Evolutionary conservation across 768 basidiomycete genomes (phyloP).

Genomic region (Zangia roseola): DNA sequence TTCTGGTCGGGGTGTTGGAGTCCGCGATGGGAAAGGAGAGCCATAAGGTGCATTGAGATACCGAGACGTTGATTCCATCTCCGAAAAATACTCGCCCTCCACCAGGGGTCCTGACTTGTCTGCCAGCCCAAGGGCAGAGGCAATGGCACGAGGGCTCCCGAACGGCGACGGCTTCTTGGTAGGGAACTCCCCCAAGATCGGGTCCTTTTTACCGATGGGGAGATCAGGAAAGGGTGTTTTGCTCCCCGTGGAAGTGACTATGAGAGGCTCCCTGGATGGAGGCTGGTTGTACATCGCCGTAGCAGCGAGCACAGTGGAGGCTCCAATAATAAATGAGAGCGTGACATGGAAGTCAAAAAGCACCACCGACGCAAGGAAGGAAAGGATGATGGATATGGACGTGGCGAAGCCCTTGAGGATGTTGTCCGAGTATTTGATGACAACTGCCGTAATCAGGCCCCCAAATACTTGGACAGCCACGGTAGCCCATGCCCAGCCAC

Average conservation of each 20-base stretch:
- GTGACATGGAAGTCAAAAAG: constrained; percentile 92
- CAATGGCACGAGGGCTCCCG: constrained; percentile 49
- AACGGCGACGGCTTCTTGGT: constrained; percentile 48
- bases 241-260: constrained; percentile 33
- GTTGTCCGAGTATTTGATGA: constrained; percentile 97
- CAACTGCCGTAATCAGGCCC: constrained; percentile 89
- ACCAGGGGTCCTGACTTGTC: constrained; percentile 27
- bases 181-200: constrained; percentile 60
- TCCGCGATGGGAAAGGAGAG: constrained; percentile 48
- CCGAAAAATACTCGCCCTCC: constrained; percentile 36
- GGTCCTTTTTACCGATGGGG: constrained; percentile 48
- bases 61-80: constrained; percentile 42
- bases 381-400: constrained; percentile 87
- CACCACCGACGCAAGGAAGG: constrained; percentile 89
- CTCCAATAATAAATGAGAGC: constrained; percentile 80
- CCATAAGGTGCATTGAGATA: constrained; percentile 51
- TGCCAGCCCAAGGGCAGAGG: constrained; percentile 46
- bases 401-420: constrained; percentile 98
- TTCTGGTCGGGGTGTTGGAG: constrained; percentile 43
- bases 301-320: constrained; percentile 79
- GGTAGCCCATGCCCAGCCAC: constrained; percentile 93
- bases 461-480: constrained; percentile 89
- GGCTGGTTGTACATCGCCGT: constrained; percentile 97
- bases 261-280: constrained; percentile 34
- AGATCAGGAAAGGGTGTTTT: constrained; percentile 41